Evolutionary conservation across 305 asterid genomes (phyloP).

Genomic region (Fraxinus xanthoxyloides): DNA sequence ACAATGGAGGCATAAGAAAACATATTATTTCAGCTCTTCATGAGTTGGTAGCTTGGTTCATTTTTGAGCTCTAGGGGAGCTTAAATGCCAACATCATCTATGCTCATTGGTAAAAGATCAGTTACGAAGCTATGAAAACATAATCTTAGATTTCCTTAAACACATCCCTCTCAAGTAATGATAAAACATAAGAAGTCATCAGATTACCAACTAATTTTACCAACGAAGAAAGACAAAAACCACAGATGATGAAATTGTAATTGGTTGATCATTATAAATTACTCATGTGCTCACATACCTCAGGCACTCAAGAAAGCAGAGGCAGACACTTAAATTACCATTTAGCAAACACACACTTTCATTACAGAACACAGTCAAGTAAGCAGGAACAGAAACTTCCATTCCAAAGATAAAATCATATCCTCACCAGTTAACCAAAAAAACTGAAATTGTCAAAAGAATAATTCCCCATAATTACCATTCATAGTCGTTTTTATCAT

Average conservation of each 20-base stretch:
- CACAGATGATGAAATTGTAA: not conserved
- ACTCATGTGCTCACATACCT: not conserved
- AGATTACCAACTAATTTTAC: not conserved
- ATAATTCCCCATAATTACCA: slow-evolving; percentile 48
- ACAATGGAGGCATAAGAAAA: too few relatives aligned
- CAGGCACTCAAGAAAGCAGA: not conserved
- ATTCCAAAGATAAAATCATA: not conserved
- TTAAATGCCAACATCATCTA: too few relatives aligned
- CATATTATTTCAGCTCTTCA: too few relatives aligned
- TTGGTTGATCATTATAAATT: not conserved
- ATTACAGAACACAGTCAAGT: not conserved
- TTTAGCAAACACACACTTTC: not conserved
- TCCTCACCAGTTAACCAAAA: not conserved
- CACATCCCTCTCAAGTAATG: not conserved
- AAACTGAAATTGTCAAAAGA: too few relatives aligned
- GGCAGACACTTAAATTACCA: not conserved
- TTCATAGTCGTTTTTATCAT: slow-evolving; percentile 91
- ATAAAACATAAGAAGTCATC: not conserved
- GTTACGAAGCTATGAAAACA: not conserved
- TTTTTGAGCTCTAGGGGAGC: too few relatives aligned
- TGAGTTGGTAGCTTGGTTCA: too few relatives aligned
- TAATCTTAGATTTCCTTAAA: not conserved
- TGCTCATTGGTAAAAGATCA: too few relatives aligned
- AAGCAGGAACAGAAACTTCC: not conserved
- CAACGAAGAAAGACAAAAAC: not conserved